A percentile compares a stretch with the other conserved stretches of the same genome.
These are phyloP conservation scores for Aegilops longissima DNA, from an alignment of 176 grass and related monocot genomes.

Conservation along the genomic window DNA sequence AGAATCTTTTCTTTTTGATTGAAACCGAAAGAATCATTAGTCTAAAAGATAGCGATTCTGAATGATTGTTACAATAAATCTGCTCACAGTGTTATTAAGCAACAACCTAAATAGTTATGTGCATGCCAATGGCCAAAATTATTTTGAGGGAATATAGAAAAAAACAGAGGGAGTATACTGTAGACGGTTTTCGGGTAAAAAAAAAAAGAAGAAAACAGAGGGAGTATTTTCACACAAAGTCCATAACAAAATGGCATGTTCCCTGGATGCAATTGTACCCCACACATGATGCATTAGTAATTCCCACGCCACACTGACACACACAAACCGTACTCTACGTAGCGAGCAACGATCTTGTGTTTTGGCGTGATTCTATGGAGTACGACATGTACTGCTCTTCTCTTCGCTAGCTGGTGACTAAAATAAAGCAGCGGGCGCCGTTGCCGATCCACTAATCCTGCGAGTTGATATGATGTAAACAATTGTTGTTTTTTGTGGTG, in stretches of 20 bases:
- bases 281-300: not conserved
- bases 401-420: conserved; percentile 15
- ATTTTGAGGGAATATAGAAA: too few relatives aligned
- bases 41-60: too few relatives aligned
- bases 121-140: too few relatives aligned
- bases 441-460: conserved; percentile 40
- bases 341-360: not conserved
- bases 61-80: too few relatives aligned
- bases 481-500: not conserved
- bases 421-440: conserved; percentile 1
- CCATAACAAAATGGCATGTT: not conserved
- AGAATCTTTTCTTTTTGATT: too few relatives aligned
- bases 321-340: not conserved
- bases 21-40: too few relatives aligned
- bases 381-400: not conserved
- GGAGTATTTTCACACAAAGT: not conserved
- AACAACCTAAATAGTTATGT: too few relatives aligned
- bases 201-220: too few relatives aligned
- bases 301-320: not conserved
- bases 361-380: conserved; percentile 8
- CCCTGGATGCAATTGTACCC: not conserved
- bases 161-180: too few relatives aligned
- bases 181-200: too few relatives aligned
- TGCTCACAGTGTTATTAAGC: too few relatives aligned
- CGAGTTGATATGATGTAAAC: conserved; percentile 7